phyloP scores from a whole-genome alignment of 176 grass and related monocot species.

The Lolium perenne region DNA sequence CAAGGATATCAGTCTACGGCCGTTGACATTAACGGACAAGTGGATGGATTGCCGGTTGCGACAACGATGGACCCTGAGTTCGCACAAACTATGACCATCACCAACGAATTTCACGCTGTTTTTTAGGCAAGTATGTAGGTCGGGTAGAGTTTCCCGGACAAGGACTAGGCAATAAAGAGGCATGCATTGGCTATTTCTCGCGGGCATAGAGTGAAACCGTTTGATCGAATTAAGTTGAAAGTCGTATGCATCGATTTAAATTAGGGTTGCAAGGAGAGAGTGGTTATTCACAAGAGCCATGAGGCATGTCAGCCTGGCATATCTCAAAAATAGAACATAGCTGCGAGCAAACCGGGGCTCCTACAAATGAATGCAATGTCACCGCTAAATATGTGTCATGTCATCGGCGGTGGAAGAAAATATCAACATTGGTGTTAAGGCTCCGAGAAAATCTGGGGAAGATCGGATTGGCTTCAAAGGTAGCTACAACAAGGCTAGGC shows the following conservation, averaged over 20 bases:
- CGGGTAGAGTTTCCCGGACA: too few species aligned
- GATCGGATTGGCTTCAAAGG: neutral
- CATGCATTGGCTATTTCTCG: too few species aligned
- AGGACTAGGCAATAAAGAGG: too few species aligned
- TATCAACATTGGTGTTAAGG: neutral
- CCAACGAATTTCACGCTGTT: too few species aligned
- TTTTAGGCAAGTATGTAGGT: too few species aligned
- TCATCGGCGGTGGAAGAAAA: neutral
- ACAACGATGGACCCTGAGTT: too few species aligned
- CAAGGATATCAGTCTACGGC: neutral
- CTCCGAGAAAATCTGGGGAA: neutral
- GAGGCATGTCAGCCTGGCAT: neutral
- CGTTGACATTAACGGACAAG: neutral
- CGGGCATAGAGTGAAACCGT: neutral
- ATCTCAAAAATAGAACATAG: neutral
- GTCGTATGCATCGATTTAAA: neutral
- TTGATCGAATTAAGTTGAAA: neutral
- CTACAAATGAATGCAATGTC: neutral
- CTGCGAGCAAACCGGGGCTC: neutral
- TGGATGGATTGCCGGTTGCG: neutral
- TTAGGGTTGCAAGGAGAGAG: neutral
- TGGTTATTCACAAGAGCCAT: neutral
- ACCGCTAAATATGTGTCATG: neutral
- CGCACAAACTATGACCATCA: too few species aligned
- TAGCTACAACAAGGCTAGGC: neutral